Evolutionary conservation across 345 rosid species (phyloP), one percentile per base, ranked within the genome.

Genomic region (Gossypioides kirkii): DNA sequence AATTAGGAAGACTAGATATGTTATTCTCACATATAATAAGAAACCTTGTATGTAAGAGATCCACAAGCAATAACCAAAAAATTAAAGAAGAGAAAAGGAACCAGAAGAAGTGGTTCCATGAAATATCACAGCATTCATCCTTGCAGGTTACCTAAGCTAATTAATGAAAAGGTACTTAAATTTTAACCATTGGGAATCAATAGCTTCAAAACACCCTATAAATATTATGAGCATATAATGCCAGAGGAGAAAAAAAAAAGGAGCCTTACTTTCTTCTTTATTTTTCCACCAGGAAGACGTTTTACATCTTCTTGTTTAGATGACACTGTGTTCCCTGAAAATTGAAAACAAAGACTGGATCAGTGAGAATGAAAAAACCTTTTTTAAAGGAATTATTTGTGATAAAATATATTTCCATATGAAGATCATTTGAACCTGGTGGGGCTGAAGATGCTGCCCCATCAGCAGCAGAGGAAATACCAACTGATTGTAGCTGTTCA

Each of bases 281-380:
- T 26, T 82, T 94, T 94, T 25, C 97, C 98, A 45, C 98, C 98
- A 47, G 98, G 97, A 42, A 92, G 95, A 47, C 96, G 95, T 73
- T 92, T 94, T 22, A 92, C 97, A 80, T 87, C 97, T 75, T 88
- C 97, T 76, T 77, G 84, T 81, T 86, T 91, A 47, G 88, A 73
- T 16, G 87, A 75, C 50, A 82, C 78, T 9, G 80, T 10, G 28
- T 73, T 79, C 72, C 87, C 96, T 86, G 77, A 54, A 80, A 32
- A 25, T 25, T 1, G 55, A 43, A 60, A 67, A 11, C 3, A 8
- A 22, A 26, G 23, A 66, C 16, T 47, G 23, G 8, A 49, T 3
- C 7, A 49, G 4, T 49, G 58, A 47, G 42, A 49, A 49, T 17
- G 5, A 25, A 67, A 32, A 61, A 43, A 43, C 8, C 11, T 43